These are phyloP conservation scores for Fagopyrum esculentum DNA, from an alignment of 148 eudicot species.

Conservation along the genomic window DNA sequence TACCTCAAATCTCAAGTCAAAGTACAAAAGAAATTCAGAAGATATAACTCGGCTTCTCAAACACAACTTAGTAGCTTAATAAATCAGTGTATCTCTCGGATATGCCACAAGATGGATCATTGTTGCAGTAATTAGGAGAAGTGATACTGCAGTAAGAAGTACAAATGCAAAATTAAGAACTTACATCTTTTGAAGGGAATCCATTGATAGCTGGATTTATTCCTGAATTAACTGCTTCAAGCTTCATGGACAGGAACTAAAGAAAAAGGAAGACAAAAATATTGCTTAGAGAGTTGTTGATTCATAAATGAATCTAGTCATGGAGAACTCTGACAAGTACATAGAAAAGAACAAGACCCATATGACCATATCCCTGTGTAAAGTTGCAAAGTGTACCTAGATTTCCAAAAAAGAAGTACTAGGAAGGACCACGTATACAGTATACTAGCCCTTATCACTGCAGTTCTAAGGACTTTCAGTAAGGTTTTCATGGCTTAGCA, in stretches of 20 bases:
- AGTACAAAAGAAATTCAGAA: neutral
- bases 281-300: neutral
- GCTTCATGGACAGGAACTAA: slow-evolving; percentile 93
- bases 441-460: slow-evolving; percentile 1
- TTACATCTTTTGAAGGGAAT: slow-evolving; percentile 67
- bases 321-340: neutral
- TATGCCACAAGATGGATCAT: neutral
- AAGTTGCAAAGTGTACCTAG: neutral
- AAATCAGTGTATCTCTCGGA: neutral
- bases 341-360: neutral
- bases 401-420: neutral
- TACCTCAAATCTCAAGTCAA: neutral
- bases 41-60: neutral
- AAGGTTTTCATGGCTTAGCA: neutral
- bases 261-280: slow-evolving; percentile 7
- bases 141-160: neutral
- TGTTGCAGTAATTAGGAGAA: neutral
- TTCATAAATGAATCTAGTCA: neutral
- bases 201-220: slow-evolving; percentile 41
- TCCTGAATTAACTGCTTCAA: slow-evolving; percentile 74
- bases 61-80: neutral
- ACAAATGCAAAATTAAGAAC: slow-evolving; percentile 14
- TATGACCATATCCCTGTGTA: neutral
- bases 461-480: neutral
- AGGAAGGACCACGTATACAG: neutral